Evolutionary conservation across 805 yeast species (phyloP).

Genomic region (Scheffersomyces stipitis): DNA sequence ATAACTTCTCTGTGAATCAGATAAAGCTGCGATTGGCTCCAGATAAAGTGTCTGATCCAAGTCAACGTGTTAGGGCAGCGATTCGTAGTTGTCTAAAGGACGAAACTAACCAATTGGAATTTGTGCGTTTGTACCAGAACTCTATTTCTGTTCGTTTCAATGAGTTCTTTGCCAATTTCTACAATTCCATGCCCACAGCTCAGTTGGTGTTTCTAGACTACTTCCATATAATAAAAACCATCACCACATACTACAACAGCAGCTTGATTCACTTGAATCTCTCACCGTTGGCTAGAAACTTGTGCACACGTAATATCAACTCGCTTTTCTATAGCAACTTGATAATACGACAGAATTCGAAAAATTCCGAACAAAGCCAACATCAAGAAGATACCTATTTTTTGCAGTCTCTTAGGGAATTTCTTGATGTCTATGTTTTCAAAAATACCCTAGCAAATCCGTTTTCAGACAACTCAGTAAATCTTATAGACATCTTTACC

Average conservation of each 20-base stretch:
- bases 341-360: slow-evolving; percentile 1
- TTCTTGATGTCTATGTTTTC: slow-evolving; percentile 6
- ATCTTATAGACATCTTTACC: slow-evolving; percentile 12
- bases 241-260: slow-evolving; percentile 23
- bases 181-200: not conserved
- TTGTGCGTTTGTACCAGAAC: slow-evolving; percentile 32
- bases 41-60: slow-evolving; percentile 20
- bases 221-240: slow-evolving; percentile 14
- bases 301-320: slow-evolving; percentile 29
- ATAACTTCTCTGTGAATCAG: slow-evolving; percentile 1
- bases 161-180: slow-evolving; percentile 9
- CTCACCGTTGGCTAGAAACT: slow-evolving; percentile 14
- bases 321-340: slow-evolving; percentile 23
- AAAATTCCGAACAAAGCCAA: not conserved
- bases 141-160: slow-evolving; percentile 25
- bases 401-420: slow-evolving; percentile 4
- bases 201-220: slow-evolving; percentile 10
- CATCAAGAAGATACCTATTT: slow-evolving; percentile 1
- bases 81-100: slow-evolving; percentile 37
- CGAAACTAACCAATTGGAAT: slow-evolving; percentile 30
- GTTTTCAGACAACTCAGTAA: not conserved
- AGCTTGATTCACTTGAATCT: slow-evolving; percentile 24
- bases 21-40: not conserved
- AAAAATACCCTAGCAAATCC: not conserved
- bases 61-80: slow-evolving; percentile 36